Evolutionary conservation across 1,284 basidiomycete species (phyloP), one percentile per base, ranked within the genome.

Genomic region (Tremellales sp.): DNA sequence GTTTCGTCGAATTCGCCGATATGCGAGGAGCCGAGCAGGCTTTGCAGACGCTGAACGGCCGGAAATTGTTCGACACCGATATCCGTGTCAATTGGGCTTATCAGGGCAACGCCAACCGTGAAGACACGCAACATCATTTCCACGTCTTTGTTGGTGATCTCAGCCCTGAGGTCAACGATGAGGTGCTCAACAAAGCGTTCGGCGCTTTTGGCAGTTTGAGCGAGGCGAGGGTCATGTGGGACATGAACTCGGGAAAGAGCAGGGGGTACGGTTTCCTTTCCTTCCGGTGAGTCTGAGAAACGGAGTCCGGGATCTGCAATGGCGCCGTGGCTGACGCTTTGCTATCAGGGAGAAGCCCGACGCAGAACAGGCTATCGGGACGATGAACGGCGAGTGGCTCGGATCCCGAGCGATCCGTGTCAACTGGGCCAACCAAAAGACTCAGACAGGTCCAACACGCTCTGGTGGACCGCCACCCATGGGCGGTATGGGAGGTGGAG

Each of bases 311-410:
- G n/a, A n/a, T n/a, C n/a, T n/a, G n/a, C n/a, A n/a, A n/a, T n/a
- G n/a, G n/a, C n/a, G n/a, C n/a, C n/a, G n/a, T n/a, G 11, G 21
- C 33, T 29, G n/a, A 37, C 35, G 23, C 40, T 23, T 26, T 31
- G 17, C 37, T 21, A 6, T 45, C 26, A 83, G 91, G 61, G 91
- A 96, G 78, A 93, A 93, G 77, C 87, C 89, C 46, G 94, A 99
- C 67, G 96, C 96, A 25, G 93, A 97, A 72, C 89, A 94, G 72
- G 93, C 94, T 42, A 98, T 97, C 68, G 87, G 87, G 26, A 91
- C 92, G 47, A 97, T 97, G 93, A 97, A 98, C 68, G 96, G 96
- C 49, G 94, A 98, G 79, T 98, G 91, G 92, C 82, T 99, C 37
- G 94, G 94, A 44, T 89, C 89, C 40, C 84, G 96, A 55, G 91